Evolutionary conservation across 164 flowering plant species (phyloP).

Genomic region (Vitis labrusca): DNA sequence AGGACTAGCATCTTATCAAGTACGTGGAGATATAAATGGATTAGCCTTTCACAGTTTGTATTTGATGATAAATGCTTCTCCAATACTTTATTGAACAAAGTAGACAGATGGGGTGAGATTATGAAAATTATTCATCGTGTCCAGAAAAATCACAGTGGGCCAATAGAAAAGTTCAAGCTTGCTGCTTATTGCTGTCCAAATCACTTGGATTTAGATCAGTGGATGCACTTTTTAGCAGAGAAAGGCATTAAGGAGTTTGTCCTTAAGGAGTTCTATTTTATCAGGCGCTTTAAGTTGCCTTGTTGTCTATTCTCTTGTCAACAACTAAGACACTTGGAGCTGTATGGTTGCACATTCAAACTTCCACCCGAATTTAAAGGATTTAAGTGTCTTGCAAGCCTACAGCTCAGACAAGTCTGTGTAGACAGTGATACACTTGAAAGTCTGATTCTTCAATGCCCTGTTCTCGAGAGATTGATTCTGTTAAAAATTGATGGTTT

Average conservation of each 20-base stretch:
- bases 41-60: conserved; percentile 9
- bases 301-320: neutral
- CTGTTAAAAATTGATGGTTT: conserved; percentile 7
- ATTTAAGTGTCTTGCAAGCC: conserved; percentile 10
- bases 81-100: neutral
- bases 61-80: conserved; percentile 14
- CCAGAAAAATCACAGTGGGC: neutral
- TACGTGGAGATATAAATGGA: conserved; percentile 23
- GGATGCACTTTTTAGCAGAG: conserved; percentile 5
- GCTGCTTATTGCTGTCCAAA: conserved; percentile 15
- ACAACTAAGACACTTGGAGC: conserved; percentile 14
- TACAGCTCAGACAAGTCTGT: conserved; percentile 4
- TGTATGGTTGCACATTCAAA: conserved; percentile 7
- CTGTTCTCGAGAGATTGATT: conserved; percentile 15
- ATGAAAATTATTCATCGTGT: conserved; percentile 8
- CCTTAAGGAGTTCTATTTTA: conserved; percentile 2
- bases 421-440: conserved; percentile 1
- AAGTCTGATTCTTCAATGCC: neutral
- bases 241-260: conserved; percentile 16
- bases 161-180: conserved; percentile 10
- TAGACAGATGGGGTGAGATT: conserved; percentile 10
- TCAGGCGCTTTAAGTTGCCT: conserved; percentile 9
- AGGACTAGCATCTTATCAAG: conserved; percentile 18
- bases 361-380: conserved; percentile 6
- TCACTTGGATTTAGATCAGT: conserved; percentile 7